Percentiles rank a stretch among this genome's conserved stretches.
Evolutionary conservation across 345 rosid genomes (phyloP).

Genomic region (Hibiscus trionum): DNA sequence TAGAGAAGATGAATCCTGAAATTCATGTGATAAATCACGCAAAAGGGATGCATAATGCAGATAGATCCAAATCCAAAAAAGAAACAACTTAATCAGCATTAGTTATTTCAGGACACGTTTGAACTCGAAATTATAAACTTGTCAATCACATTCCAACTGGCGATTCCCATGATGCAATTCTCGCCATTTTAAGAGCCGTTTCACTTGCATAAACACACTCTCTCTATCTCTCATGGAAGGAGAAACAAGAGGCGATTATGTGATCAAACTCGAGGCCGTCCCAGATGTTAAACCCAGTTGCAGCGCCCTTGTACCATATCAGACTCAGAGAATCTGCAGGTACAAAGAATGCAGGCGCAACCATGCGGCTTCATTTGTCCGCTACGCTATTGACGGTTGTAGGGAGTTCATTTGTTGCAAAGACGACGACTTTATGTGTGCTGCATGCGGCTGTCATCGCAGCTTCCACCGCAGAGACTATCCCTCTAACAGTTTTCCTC

Average conservation of each 20-base stretch:
- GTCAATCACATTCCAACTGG: constrained; percentile 4
- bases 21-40: constrained; percentile 7
- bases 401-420: constrained; percentile 3
- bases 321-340: not conserved
- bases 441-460: constrained; percentile 13
- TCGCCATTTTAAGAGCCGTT: constrained; percentile 9
- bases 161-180: constrained; percentile 6
- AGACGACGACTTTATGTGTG: not conserved
- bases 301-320: not conserved
- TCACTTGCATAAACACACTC: not conserved
- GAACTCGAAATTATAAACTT: not conserved
- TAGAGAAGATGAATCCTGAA: not conserved
- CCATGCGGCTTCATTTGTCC: constrained; percentile 1
- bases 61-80: not conserved
- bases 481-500: not conserved
- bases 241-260: not conserved
- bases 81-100: not conserved
- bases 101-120: not conserved
- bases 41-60: not conserved
- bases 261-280: not conserved
- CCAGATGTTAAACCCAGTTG: not conserved
- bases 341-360: constrained; percentile 13
- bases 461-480: constrained; percentile 10
- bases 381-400: constrained; percentile 9
- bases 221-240: not conserved